These are phyloP conservation scores for Phytophthora palmivora DNA, from an alignment of 352 stramenopile genomes.

Conservation along the genomic window DNA sequence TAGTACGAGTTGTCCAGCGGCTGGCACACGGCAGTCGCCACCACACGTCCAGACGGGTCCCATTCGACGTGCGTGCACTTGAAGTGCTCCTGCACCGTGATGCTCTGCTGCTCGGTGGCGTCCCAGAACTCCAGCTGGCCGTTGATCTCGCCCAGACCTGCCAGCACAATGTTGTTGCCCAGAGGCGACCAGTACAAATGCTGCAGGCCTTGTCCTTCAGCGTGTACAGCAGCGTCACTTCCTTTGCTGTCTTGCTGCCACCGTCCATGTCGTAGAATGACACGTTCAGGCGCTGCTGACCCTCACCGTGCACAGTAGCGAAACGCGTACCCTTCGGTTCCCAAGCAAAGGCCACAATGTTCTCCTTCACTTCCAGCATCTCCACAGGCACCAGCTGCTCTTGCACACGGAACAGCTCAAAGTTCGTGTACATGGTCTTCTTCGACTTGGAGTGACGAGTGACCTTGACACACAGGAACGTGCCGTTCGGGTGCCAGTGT, in stretches of 20 bases:
- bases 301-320: conserved; percentile 96
- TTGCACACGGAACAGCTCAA: conserved; percentile 98
- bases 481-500: conserved; percentile 97
- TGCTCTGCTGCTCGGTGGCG: conserved; percentile 94
- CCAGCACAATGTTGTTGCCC: conserved; percentile 94
- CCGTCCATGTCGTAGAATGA: conserved; percentile 97
- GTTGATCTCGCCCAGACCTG: conserved; percentile 95
- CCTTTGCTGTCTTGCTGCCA: conserved; percentile 66
- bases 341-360: conserved; percentile 96
- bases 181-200: conserved; percentile 97
- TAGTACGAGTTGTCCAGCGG: conserved; percentile 95
- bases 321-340: conserved; percentile 97
- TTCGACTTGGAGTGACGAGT: conserved; percentile 93
- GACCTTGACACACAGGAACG: conserved; percentile 93
- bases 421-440: conserved; percentile 99
- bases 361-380: conserved; percentile 98
- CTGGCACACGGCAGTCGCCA: conserved; percentile 96
- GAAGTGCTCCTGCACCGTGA: conserved; percentile 98
- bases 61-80: conserved; percentile 98
- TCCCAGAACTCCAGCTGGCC: conserved; percentile 98
- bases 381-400: conserved; percentile 97
- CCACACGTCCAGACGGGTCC: conserved; percentile 96
- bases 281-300: conserved; percentile 92
- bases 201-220: conserved; percentile 96
- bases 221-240: conserved; percentile 96